Evolutionary conservation across 441 rosid genomes (phyloP).

Genomic region (Corymbia calophylla): DNA sequence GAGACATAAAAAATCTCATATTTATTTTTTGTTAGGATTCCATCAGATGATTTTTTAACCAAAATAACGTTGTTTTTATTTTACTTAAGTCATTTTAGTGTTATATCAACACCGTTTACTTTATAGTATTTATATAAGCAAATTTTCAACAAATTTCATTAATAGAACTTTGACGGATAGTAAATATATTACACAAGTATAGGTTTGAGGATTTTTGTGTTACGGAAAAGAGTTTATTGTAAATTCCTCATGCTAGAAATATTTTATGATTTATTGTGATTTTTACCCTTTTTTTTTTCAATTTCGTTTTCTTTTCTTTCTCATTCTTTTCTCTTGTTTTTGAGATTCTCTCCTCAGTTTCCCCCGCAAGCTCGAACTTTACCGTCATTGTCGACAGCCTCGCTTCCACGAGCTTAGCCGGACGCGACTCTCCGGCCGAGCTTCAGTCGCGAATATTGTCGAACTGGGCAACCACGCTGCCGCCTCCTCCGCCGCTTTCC

Average conservation of each 20-base stretch:
- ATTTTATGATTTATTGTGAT: no score
- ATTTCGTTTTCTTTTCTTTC: background rate
- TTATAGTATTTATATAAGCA: no score
- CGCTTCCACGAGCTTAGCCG: background rate
- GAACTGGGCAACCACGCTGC: background rate
- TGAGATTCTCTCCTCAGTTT: background rate
- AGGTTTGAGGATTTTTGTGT: no score
- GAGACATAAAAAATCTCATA: no score
- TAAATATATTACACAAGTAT: no score
- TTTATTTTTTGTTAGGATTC: no score
- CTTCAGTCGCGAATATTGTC: background rate
- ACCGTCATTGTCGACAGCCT: background rate
- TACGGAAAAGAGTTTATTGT: no score
- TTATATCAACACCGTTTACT: rapidly evolving
- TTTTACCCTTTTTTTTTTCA: no score
- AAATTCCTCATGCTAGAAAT: no score
- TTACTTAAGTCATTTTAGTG: no score
- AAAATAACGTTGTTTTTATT: no score
- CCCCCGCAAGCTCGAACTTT: background rate
- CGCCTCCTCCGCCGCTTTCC: background rate
- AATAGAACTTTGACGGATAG: background rate
- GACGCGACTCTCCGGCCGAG: background rate
- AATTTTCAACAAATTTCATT: no score
- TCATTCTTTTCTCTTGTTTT: background rate
- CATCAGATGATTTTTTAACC: rapidly evolving